A percentile compares a stretch with the other conserved stretches of the same genome.
phyloP scores from a whole-genome alignment of 192 early-diverging fungal genomes.

The Paraglomus brasilianum region DNA sequence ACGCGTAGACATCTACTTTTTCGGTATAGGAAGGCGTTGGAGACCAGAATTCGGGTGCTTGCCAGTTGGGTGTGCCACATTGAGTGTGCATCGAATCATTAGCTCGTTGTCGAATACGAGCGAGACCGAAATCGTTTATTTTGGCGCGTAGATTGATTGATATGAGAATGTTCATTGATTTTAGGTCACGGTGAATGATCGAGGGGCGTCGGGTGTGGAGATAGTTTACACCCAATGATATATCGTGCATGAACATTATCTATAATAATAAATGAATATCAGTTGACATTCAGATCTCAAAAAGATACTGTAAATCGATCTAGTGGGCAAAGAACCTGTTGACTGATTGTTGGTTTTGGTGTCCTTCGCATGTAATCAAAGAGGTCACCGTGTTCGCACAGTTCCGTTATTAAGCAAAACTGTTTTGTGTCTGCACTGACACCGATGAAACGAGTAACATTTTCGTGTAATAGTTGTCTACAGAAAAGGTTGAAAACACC shows the following conservation, averaged over 20 bases:
- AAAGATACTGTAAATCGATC: neutral
- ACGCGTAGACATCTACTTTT: constrained; percentile 73
- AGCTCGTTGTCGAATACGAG: constrained; percentile 67
- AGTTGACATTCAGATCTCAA: neutral
- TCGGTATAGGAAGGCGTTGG: constrained; percentile 70
- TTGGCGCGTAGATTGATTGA: constrained; percentile 65
- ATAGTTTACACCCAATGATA: constrained; percentile 69
- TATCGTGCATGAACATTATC: constrained; percentile 78
- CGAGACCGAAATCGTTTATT: constrained; percentile 81
- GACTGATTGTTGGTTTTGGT: constrained; percentile 62
- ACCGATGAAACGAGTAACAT: constrained; percentile 71
- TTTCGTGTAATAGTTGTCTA: constrained; percentile 73
- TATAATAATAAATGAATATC: constrained; percentile 3
- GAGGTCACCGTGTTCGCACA: constrained; percentile 72
- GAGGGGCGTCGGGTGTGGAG: constrained; percentile 70
- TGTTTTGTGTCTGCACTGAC: constrained; percentile 65
- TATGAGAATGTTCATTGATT: constrained; percentile 75
- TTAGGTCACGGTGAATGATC: constrained; percentile 74
- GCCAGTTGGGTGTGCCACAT: constrained; percentile 80
- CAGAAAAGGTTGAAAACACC: constrained; percentile 6
- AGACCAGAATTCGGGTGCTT: constrained; percentile 77
- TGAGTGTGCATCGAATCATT: constrained; percentile 72
- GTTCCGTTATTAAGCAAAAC: constrained; percentile 72
- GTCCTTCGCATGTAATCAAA: constrained; percentile 70
- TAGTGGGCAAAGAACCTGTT: constrained; percentile 42